These are phyloP conservation scores for Camellia lanceoleosa DNA, from an alignment of 148 eudicot genomes.

Conservation along the genomic window DNA sequence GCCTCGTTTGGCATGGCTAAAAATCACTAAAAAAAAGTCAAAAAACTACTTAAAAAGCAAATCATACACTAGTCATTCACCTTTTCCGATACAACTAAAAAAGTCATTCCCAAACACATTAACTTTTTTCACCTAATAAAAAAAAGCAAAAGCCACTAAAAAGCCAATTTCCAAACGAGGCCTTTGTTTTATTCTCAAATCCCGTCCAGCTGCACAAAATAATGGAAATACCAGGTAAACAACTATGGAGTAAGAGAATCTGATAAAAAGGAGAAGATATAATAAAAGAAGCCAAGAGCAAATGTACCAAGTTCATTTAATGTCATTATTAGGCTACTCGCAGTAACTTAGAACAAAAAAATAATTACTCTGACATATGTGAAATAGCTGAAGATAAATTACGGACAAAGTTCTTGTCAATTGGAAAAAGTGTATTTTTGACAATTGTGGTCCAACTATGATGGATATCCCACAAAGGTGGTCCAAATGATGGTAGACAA, in stretches of 20 bases:
- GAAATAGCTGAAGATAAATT: neutral
- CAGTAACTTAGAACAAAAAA: neutral
- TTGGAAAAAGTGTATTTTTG: neutral
- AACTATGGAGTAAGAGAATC: neutral
- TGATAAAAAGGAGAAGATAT: neutral
- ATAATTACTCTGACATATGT: neutral
- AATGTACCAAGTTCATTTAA: too few species aligned
- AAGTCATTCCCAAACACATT: too few species aligned
- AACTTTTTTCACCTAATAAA: too few species aligned
- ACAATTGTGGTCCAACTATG: constrained; percentile 14
- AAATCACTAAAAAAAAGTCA: too few species aligned
- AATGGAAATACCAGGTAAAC: neutral
- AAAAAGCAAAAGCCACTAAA: too few species aligned
- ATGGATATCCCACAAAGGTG: constrained; percentile 3
- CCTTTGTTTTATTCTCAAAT: neutral
- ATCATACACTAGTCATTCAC: too few species aligned
- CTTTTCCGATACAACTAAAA: too few species aligned
- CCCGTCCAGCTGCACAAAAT: neutral
- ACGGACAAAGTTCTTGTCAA: constrained; percentile 4
- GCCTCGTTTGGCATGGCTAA: too few species aligned
- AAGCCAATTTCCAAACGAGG: too few species aligned
- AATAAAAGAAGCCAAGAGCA: too few species aligned
- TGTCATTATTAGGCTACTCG: neutral
- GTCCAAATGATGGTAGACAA: constrained; percentile 11
- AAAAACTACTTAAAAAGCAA: too few species aligned